A percentile compares a stretch with the other conserved stretches of the same genome.
Evolutionary conservation across 495 filamentous ascomycete genomes (phyloP).

Genomic region (Neurospora sp.): DNA sequence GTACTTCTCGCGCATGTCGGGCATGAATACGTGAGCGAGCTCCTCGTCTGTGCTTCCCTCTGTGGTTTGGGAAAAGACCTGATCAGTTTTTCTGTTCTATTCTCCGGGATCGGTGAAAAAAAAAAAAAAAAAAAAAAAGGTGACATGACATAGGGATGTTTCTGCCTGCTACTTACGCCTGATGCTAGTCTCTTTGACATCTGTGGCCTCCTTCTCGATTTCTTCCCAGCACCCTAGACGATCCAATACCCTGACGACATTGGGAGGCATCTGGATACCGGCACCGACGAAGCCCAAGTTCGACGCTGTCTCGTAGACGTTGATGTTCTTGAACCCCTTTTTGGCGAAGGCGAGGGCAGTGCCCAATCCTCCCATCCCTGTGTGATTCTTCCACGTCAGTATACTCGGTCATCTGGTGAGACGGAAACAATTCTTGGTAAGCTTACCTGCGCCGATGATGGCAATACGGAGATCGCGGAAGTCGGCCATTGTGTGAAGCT

Average conservation of each 20-base stretch:
- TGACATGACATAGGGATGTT: neutral
- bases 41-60: conserved; percentile 58
- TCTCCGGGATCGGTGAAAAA: conserved; percentile 1
- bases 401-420: neutral
- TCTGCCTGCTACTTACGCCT: conserved; percentile 14
- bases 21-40: conserved; percentile 58
- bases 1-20: conserved; percentile 56
- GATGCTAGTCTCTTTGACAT: conserved; percentile 36
- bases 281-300: conserved; percentile 74
- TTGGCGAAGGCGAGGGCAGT: conserved; percentile 62
- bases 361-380: conserved; percentile 71
- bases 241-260: conserved; percentile 67
- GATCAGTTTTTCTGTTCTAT: neutral
- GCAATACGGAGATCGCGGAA: conserved; percentile 31
- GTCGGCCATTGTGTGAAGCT: conserved; percentile 24
- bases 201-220: conserved; percentile 52
- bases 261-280: conserved; percentile 73
- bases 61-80: conserved; percentile 10
- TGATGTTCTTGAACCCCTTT: conserved; percentile 60
- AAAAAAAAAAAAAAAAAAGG: neutral
- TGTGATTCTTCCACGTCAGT: neutral
- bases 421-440: neutral
- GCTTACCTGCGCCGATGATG: conserved; percentile 33
- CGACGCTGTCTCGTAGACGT: conserved; percentile 62
- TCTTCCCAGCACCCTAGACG: conserved; percentile 56